Conservation (phyloP, 78 protist genomes). For the Pigoraptor vietnamica region DNA sequence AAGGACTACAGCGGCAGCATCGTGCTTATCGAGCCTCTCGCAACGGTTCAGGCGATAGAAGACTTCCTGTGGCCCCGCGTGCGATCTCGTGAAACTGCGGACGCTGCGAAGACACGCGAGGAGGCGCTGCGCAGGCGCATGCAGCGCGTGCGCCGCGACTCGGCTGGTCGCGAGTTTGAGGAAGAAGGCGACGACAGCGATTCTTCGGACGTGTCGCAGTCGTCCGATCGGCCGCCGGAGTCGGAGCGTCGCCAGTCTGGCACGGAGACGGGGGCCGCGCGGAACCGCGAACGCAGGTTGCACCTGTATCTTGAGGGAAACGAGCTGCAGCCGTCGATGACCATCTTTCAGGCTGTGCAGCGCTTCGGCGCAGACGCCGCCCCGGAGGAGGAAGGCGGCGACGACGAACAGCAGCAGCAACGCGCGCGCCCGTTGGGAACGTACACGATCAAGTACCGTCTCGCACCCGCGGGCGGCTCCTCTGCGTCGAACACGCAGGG, state of each 20-base stretch:
- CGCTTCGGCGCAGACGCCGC: not conserved
- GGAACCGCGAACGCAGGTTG: not conserved
- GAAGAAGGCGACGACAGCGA: not conserved
- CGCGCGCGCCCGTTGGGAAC: not conserved
- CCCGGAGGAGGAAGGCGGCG: not conserved
- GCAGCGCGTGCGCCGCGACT: not conserved
- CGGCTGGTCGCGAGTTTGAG: not conserved
- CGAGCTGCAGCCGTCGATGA: not conserved
- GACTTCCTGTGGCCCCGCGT: conserved; percentile 46
- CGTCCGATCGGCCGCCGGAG: not conserved
- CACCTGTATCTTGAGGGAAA: not conserved
- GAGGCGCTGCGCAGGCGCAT: not conserved
- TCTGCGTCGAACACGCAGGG: not conserved
- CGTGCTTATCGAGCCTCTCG: conserved; percentile 46
- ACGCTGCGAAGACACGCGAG: not conserved
- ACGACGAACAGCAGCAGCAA: not conserved
- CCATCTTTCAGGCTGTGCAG: conserved; percentile 25
- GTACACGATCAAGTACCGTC: not conserved
- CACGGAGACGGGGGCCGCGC: not conserved
- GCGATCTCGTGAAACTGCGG: not conserved
- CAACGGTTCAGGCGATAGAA: conserved; percentile 29
- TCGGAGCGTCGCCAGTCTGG: not conserved
- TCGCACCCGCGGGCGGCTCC: not conserved
- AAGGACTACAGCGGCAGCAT: not conserved
- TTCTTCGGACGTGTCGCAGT: not conserved